Evolutionary conservation across 2,329 filamentous ascomycete genomes (phyloP).

Genomic region (Thelonectria rubi): DNA sequence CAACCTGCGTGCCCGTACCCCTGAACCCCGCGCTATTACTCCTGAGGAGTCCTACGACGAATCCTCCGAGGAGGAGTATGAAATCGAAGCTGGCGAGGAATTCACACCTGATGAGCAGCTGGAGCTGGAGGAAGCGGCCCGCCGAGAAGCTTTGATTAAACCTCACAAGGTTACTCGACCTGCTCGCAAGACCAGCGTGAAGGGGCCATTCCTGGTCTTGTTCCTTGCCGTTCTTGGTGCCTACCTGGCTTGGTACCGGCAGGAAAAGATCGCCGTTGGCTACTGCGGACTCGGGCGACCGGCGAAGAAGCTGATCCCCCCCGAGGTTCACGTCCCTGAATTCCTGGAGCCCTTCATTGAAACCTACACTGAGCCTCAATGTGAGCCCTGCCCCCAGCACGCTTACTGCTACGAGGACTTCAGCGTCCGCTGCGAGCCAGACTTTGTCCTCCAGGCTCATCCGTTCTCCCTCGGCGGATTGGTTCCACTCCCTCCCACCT

Average conservation of each 20-base stretch:
- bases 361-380: constrained; percentile 77
- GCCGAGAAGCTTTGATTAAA: constrained; percentile 56
- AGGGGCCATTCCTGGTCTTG: constrained; percentile 75
- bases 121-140: constrained; percentile 75
- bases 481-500: constrained; percentile 86
- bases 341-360: constrained; percentile 74
- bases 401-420: constrained; percentile 87
- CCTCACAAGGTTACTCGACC: constrained; percentile 52
- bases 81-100: constrained; percentile 80
- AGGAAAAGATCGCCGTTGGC: constrained; percentile 95
- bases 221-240: constrained; percentile 74
- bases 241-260: constrained; percentile 85
- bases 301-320: constrained; percentile 60
- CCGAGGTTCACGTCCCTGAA: constrained; percentile 69
- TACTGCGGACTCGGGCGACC: constrained; percentile 87
- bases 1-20: constrained; percentile 43
- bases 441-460: constrained; percentile 86
- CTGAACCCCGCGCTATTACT: constrained; percentile 47
- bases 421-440: constrained; percentile 81
- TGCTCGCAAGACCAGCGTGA: constrained; percentile 58
- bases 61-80: constrained; percentile 40
- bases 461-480: constrained; percentile 83
- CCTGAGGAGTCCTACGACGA: constrained; percentile 26
- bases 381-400: constrained; percentile 89
- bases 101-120: constrained; percentile 93